Evolutionary conservation across 140 eudicot species (phyloP).

Genomic region (Oenanthe javanica): DNA sequence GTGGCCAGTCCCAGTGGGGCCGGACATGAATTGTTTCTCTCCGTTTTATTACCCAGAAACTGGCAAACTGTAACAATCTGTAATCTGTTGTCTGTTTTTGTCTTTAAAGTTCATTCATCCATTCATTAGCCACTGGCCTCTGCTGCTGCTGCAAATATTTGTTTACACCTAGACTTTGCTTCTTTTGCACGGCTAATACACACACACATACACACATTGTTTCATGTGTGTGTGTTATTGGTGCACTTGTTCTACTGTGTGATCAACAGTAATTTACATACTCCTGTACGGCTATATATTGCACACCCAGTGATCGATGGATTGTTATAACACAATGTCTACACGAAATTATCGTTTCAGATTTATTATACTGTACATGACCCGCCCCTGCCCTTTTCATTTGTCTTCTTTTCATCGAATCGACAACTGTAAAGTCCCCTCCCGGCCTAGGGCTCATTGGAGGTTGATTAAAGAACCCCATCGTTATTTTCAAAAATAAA

Average conservation of each 20-base stretch:
- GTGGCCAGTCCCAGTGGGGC: background rate
- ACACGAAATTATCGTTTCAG: background rate
- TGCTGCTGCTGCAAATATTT: background rate
- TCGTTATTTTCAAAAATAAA: too few relatives aligned
- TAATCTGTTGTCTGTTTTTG: background rate
- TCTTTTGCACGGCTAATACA: constrained; percentile 20
- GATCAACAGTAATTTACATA: background rate
- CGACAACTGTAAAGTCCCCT: background rate
- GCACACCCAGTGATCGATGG: background rate
- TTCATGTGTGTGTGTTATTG: background rate
- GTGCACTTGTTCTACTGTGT: background rate
- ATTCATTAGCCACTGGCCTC: background rate
- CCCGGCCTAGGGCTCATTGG: background rate
- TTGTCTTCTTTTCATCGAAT: background rate
- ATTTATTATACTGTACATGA: background rate
- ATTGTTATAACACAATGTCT: background rate
- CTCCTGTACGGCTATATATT: background rate
- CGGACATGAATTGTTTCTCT: background rate
- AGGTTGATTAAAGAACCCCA: constrained; percentile 1
- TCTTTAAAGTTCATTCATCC: constrained; percentile 4
- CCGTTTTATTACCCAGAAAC: constrained; percentile 4
- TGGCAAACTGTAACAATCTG: constrained; percentile 7
- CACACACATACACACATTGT: too few relatives aligned
- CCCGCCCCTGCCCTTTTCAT: background rate
- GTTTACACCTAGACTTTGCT: constrained; percentile 13